Base-by-base conservation (phyloP, 306 rosid genomes). In the Quercus aquifolioides region DNA sequence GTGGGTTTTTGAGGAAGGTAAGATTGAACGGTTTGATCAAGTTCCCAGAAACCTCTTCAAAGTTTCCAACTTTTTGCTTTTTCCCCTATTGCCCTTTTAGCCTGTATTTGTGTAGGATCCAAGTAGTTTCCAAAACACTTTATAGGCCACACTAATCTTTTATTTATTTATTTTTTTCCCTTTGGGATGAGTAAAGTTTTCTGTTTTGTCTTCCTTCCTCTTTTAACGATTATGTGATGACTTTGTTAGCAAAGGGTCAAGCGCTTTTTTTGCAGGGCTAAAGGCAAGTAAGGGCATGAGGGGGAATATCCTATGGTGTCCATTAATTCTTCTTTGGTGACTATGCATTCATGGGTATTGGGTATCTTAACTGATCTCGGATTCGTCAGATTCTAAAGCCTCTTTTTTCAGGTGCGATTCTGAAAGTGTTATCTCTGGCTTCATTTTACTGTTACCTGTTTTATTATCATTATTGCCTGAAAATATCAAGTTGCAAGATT, bases 21-120 rank as follows among this genome's bases (percentile, higher is more conserved):
- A 43, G 64, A 73, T 59, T 20, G 74, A 67, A 49, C 33, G 31
- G 63, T 26, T 33, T 77, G 71, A 71, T 73, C 86, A 17, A 30
- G 46, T 75, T 81, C 57, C 71, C 46, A 41, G 46, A 73, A 71
- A 80, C 77, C 57, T 55, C 78, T 91, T 80, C 76, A 14, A 35
- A 8, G 26, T 6, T 4, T n/a, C 19, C 12, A 3, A 80, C 79
- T 78, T 68, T 81, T 76, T 17, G 20, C 79, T 21, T 69, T 85
- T 79, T 64, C 63, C 31, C 51, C 41, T 55, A 41, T 73, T 73
- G 25, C 85, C 84, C 68, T 69, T 80, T 84, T 81, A 58, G 80
- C 57, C 64, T 81, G 77, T 84, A 77, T 82, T 87, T 85, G 92
- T 90, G 92, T 89, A 83, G 74, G 55, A 87, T 85, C 82, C 84